A percentile compares a stretch with the other conserved stretches of the same genome.
These are phyloP conservation scores for Phytophthora quininea DNA, from an alignment of 352 stramenopile species.

Conservation along the genomic window DNA sequence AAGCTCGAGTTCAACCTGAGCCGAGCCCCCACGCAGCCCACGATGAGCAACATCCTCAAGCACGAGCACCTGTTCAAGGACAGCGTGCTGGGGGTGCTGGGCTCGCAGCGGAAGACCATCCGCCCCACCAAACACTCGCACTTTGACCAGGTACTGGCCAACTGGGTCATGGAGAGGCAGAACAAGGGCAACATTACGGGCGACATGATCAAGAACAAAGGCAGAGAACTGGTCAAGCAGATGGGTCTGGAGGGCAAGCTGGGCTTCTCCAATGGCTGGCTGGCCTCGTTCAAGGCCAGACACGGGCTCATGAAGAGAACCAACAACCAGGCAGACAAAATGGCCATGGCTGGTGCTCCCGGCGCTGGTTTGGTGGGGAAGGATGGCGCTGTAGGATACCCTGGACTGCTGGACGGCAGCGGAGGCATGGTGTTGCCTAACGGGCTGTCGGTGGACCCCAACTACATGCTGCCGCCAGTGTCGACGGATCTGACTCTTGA, in stretches of 20 bases:
- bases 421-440: conserved; percentile 60
- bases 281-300: conserved; percentile 85
- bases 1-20: conserved; percentile 90
- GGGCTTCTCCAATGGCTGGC: conserved; percentile 87
- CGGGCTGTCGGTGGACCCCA: conserved; percentile 55
- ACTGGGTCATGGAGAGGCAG: conserved; percentile 91
- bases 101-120: conserved; percentile 85
- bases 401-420: conserved; percentile 51
- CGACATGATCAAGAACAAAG: conserved; percentile 89
- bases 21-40: conserved; percentile 80
- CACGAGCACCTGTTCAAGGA: conserved; percentile 89
- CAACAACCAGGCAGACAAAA: conserved; percentile 48
- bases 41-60: conserved; percentile 89
- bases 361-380: conserved; percentile 13
- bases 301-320: conserved; percentile 81
- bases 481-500: conserved; percentile 84
- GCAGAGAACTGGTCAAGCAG: conserved; percentile 80
- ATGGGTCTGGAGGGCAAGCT: conserved; percentile 85
- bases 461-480: conserved; percentile 81
- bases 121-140: conserved; percentile 74
- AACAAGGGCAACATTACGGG: conserved; percentile 90
- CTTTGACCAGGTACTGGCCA: conserved; percentile 86
- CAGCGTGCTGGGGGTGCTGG: conserved; percentile 79
- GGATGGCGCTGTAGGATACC: conserved; percentile 31
- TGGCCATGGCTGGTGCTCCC: not conserved